Base-by-base conservation (phyloP, 208 protist genomes). In the Wallacemonas sp. region DNA sequence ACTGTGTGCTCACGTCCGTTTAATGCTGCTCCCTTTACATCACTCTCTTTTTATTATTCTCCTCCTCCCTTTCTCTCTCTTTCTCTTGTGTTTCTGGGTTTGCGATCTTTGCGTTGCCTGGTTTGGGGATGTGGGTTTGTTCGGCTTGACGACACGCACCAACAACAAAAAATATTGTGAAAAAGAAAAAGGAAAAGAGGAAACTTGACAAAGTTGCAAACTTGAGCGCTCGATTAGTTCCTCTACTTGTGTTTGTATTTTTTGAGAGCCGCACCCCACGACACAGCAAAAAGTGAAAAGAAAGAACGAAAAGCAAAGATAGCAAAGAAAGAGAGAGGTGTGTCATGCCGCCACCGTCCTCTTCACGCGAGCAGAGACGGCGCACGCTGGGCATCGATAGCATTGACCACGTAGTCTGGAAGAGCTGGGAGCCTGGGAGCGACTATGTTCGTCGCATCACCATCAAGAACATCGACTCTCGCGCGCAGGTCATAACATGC, bases 381-480 rank as follows among this genome's bases (percentile, higher is more conserved):
- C 77, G 79, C n/a, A 77, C 79, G 42, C 71, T 95, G 33, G 92
- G 92, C 19, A 73, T 97, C 51, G 92, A 97, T 62, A 90, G 92
- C 67, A 72, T 75, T 15, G 84, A 91, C 60, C 78, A 80, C 27
- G 63, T 97, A 27, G 71, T 82, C 15, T 97, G 92, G 90, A 90
- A 91, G 41, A 60, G 84, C 30, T 97, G 94, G 91, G 80, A 86
- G 44, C 81, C 90, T 14, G 92, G 87, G 1, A 78, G 80, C 17
- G 89, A 97, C 76, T 94, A 97, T 72, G 79, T 72, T n/a, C 80
- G 81, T 26, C 84, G 80, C 67, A 70, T 98, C n/a, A 70, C 82
- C 24, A 76, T 98, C 39, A 93, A 92, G 36, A 98, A 98, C 72
- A 19, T 92, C 19, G 85, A 88, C 42, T 51, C 31, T 6, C 64